A percentile compares a stretch with the other conserved stretches of the same genome.
Evolutionary conservation across 345 rosid genomes (phyloP).

Genomic region (Aquilaria malaccensis): DNA sequence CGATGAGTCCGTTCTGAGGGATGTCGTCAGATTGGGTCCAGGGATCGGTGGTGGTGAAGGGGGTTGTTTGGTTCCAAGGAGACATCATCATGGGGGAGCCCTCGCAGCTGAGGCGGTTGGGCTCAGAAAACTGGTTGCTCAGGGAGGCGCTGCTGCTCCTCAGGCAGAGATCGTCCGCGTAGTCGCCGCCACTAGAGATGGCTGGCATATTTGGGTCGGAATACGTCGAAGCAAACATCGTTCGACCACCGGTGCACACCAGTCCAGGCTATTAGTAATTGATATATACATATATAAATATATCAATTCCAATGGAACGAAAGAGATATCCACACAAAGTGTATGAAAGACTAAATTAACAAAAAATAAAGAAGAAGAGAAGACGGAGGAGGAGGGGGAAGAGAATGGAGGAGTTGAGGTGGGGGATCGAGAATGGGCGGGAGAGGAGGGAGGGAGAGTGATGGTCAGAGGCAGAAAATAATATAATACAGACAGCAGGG

Average conservation of each 20-base stretch:
- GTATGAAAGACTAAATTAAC: too few relatives aligned
- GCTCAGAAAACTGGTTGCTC: constrained; percentile 39
- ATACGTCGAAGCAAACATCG: constrained; percentile 5
- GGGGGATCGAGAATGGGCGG: too few relatives aligned
- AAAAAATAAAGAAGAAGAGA: too few relatives aligned
- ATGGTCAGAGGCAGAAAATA: too few relatives aligned
- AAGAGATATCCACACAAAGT: too few relatives aligned
- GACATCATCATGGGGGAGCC: constrained; percentile 98
- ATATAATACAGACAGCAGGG: too few relatives aligned
- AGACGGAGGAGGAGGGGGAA: too few relatives aligned
- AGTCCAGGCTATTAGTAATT: too few relatives aligned
- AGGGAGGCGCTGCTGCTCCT: constrained; percentile 80
- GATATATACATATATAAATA: not conserved
- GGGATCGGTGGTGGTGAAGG: constrained; percentile 29
- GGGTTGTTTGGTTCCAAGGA: constrained; percentile 79
- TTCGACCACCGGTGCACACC: too few relatives aligned
- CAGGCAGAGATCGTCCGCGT: constrained; percentile 31
- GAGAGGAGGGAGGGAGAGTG: too few relatives aligned
- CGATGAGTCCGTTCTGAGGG: constrained; percentile 64
- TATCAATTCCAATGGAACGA: too few relatives aligned
- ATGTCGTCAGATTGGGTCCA: constrained; percentile 43
- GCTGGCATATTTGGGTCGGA: constrained; percentile 47
- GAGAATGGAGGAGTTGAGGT: too few relatives aligned
- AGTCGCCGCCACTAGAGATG: constrained; percentile 1
- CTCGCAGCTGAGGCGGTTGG: constrained; percentile 64